Evolutionary conservation across 257 asterid species (phyloP).

Genomic region (Jaltomata sinuosa): DNA sequence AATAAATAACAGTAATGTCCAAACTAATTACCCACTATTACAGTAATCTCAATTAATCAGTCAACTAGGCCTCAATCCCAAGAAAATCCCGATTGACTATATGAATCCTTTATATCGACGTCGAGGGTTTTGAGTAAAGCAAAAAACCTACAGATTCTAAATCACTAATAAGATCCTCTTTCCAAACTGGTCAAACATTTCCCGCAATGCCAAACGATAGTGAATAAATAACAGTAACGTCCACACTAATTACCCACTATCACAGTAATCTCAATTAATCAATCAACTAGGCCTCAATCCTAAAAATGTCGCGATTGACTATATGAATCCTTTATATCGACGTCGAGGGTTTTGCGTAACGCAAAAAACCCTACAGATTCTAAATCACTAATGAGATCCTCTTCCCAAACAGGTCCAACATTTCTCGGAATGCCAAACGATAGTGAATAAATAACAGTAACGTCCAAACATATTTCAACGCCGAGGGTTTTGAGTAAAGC

Average conservation of each 20-base stretch:
- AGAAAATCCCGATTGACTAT: too few relatives aligned
- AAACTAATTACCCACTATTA: not conserved
- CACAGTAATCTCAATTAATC: not conserved
- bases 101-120: too few relatives aligned
- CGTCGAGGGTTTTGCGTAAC: not conserved
- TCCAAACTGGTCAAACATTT: not conserved
- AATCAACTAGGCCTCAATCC: not conserved
- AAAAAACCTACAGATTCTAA: not conserved
- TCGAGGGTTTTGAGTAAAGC: too few relatives aligned
- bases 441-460: not conserved
- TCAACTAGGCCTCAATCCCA: not conserved
- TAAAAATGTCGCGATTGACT: not conserved
- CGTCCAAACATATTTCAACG: too few relatives aligned
- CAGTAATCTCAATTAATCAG: not conserved
- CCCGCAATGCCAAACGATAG: not conserved
- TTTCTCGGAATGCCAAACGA: not conserved
- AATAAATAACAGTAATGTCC: not conserved
- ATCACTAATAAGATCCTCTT: not conserved
- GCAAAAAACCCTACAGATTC: not conserved
- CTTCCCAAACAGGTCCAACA: not conserved
- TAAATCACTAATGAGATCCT: not conserved
- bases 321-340: not conserved
- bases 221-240: not conserved
- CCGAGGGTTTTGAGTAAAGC: not conserved
- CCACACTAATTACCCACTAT: not conserved